Evolutionary conservation across 176 grass and related monocot genomes (phyloP).

Genomic region (Rhynchospora pubera): DNA sequence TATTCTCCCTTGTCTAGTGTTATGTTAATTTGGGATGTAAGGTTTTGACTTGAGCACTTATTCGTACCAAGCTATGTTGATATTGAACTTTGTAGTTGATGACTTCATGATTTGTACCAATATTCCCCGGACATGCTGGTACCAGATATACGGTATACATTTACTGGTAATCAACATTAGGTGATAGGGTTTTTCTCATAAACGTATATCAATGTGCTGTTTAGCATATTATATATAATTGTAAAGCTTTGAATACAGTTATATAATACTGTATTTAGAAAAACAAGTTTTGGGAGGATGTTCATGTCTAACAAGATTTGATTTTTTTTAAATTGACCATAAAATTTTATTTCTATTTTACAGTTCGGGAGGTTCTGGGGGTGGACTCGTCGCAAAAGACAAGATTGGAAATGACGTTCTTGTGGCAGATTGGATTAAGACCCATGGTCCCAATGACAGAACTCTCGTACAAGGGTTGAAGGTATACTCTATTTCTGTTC

Average conservation of each 20-base stretch:
- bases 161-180: neutral
- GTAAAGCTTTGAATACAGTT: neutral
- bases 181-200: neutral
- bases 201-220: neutral
- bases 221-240: neutral
- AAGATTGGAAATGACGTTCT: conserved; percentile 72
- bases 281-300: neutral
- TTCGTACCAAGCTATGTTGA: neutral
- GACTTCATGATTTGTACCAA: neutral
- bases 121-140: neutral
- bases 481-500: conserved; percentile 5
- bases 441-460: conserved; percentile 76
- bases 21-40: neutral
- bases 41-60: neutral
- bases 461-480: conserved; percentile 66
- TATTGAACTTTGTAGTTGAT: neutral
- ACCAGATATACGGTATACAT: neutral
- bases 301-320: neutral
- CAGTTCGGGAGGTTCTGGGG: conserved; percentile 39
- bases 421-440: conserved; percentile 46
- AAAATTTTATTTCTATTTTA: neutral
- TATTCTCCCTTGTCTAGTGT: neutral
- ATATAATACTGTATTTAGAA: neutral
- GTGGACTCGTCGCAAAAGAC: conserved; percentile 61
- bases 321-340: neutral